These are phyloP conservation scores for Verticillium zaregamsianum DNA, from an alignment of 2,329 filamentous ascomycete genomes.

Conservation along the genomic window DNA sequence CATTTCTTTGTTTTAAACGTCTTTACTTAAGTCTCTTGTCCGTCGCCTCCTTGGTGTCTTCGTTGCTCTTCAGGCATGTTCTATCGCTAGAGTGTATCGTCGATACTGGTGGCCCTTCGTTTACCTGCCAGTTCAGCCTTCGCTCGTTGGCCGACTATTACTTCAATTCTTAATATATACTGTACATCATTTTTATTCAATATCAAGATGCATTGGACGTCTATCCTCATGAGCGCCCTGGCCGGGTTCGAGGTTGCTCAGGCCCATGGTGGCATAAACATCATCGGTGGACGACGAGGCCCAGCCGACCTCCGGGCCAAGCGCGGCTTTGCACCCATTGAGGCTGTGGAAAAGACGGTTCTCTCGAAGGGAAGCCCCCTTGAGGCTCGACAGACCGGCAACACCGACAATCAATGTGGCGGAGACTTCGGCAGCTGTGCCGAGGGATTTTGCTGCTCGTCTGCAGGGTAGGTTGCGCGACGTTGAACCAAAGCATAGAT, in stretches of 20 bases:
- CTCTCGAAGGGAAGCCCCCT: not conserved
- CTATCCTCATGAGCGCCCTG: conserved; percentile 18
- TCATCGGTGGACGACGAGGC: not conserved
- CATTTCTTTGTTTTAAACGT: not conserved
- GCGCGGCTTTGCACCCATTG: conserved; percentile 20
- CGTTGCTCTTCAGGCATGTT: not conserved
- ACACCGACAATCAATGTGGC: conserved; percentile 21
- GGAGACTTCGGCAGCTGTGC: conserved; percentile 21
- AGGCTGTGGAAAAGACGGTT: conserved; percentile 12
- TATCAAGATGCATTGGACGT: conserved; percentile 19
- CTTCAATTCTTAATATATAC: not conserved
- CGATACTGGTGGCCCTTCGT: not conserved
- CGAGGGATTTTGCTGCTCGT: conserved; percentile 27
- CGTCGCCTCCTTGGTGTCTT: not conserved
- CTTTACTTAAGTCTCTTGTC: not conserved
- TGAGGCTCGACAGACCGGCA: conserved; percentile 15
- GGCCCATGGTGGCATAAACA: conserved; percentile 13
- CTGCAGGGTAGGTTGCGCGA: conserved; percentile 20
- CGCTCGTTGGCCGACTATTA: not conserved
- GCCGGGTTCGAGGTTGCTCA: conserved; percentile 20
- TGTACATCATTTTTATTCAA: conserved; percentile 1
- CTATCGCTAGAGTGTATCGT: not conserved
- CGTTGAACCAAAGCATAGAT: too few relatives aligned
- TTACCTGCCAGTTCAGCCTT: conserved; percentile 3
- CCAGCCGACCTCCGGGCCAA: conserved; percentile 16